These are phyloP conservation scores for Biscutella laevigata DNA, from an alignment of 441 rosid genomes.

Conservation along the genomic window DNA sequence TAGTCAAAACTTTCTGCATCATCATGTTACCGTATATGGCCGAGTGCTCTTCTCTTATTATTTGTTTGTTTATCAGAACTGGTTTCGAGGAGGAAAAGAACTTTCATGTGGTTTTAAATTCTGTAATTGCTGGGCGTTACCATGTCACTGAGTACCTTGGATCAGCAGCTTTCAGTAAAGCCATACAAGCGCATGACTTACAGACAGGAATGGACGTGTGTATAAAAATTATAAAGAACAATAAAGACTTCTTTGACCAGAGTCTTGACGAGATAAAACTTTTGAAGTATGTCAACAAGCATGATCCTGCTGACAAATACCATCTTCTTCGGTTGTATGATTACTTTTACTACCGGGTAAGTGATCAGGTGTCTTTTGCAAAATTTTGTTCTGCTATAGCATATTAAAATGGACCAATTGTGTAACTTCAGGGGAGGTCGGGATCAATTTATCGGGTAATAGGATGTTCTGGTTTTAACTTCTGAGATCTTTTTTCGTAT, in stretches of 20 bases:
- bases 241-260: conserved; percentile 97
- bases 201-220: conserved; percentile 97
- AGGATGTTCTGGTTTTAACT: not conserved
- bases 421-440: not conserved
- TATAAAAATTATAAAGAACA: conserved; percentile 89
- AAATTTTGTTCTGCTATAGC: not conserved
- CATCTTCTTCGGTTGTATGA: conserved; percentile 92
- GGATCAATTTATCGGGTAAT: not conserved
- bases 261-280: conserved; percentile 98
- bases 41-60: conserved; percentile 20
- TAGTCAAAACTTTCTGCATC: not conserved
- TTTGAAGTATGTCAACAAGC: conserved; percentile 89
- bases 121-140: conserved; percentile 91
- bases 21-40: not conserved
- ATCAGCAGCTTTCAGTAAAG: conserved; percentile 97
- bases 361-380: conserved; percentile 15
- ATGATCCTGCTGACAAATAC: conserved; percentile 92
- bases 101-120: conserved; percentile 86
- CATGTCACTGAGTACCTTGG: conserved; percentile 98
- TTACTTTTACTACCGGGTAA: conserved; percentile 90
- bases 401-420: not conserved
- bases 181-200: conserved; percentile 97
- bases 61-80: conserved; percentile 51
- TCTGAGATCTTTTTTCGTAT: not conserved
- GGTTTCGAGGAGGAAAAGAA: conserved; percentile 99